Conservation (phyloP, 805 yeast genomes). For the Ogataea degrootiae region DNA sequence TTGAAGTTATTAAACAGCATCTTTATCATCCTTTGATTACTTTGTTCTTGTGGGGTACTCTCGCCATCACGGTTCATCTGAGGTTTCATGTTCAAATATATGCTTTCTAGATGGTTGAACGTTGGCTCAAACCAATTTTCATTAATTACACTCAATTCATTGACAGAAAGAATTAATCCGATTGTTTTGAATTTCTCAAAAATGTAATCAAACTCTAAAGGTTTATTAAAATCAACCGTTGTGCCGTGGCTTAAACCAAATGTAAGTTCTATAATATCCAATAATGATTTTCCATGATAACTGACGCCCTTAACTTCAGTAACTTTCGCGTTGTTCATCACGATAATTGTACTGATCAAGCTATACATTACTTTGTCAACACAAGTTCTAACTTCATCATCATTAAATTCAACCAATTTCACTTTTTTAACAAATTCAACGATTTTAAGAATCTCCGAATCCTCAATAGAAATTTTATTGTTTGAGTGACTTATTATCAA, state of each 20-base stretch:
- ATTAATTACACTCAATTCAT: not conserved
- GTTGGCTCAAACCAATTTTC: slow-evolving; percentile 9
- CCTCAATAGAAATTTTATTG: not conserved
- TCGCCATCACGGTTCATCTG: not conserved
- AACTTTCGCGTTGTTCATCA: not conserved
- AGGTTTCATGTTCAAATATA: slow-evolving; percentile 4
- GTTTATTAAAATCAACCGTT: slow-evolving; percentile 1
- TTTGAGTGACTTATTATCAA: slow-evolving; percentile 4
- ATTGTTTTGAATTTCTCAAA: slow-evolving; percentile 15
- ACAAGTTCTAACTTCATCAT: not conserved
- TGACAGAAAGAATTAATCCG: slow-evolving; percentile 11
- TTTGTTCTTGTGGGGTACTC: not conserved
- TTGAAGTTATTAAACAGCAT: slow-evolving; percentile 16
- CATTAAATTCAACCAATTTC: not conserved
- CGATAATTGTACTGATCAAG: not conserved
- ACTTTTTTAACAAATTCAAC: not conserved
- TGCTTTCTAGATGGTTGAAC: slow-evolving; percentile 6
- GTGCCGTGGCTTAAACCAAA: not conserved
- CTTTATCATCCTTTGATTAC: slow-evolving; percentile 3
- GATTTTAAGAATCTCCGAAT: not conserved
- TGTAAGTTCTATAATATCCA: slow-evolving; percentile 2
- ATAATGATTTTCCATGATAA: not conserved
- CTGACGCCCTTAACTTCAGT: not conserved
- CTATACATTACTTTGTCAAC: not conserved
- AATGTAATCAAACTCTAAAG: slow-evolving; percentile 14